A percentile compares a stretch with the other conserved stretches of the same genome.
These are phyloP conservation scores for Fraxinus paxiana DNA, from an alignment of 305 asterid species.

Conservation along the genomic window DNA sequence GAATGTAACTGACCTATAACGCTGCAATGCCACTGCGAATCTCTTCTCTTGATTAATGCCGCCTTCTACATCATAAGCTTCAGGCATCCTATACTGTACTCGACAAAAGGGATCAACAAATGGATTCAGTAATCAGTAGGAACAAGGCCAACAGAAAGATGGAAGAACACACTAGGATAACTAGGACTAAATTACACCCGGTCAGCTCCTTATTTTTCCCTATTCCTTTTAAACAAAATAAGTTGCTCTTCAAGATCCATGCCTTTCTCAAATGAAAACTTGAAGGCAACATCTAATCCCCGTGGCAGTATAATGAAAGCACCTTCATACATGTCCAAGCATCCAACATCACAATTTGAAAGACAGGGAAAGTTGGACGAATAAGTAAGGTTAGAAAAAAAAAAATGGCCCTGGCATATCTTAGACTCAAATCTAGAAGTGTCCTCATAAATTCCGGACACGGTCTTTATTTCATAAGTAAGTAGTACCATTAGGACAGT, in stretches of 20 bases:
- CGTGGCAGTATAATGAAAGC: not conserved
- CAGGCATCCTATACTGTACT: conserved; percentile 76
- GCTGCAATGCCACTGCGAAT: conserved; percentile 69
- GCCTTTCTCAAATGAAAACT: not conserved
- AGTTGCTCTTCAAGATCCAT: not conserved
- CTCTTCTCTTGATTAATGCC: conserved; percentile 75
- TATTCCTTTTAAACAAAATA: not conserved
- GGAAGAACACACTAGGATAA: conserved; percentile 5
- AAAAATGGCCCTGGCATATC: not conserved
- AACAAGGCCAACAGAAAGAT: not conserved
- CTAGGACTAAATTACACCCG: conserved; percentile 8
- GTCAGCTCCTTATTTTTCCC: not conserved
- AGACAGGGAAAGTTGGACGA: not conserved
- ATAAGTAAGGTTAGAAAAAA: not conserved
- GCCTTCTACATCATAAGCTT: conserved; percentile 80
- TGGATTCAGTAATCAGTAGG: conserved; percentile 7
- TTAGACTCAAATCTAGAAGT: not conserved
- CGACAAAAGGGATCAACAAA: conserved; percentile 9
- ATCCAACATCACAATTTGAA: not conserved
- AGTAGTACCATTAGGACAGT: not conserved
- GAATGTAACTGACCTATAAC: conserved; percentile 43
- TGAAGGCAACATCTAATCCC: not conserved
- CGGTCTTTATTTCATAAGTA: not conserved
- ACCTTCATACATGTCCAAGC: not conserved
- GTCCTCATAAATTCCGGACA: not conserved